A percentile compares a stretch with the other conserved stretches of the same genome.
Evolutionary conservation across 2,329 filamentous ascomycete genomes (phyloP).

Genomic region (Dryadomyces quercivorus): DNA sequence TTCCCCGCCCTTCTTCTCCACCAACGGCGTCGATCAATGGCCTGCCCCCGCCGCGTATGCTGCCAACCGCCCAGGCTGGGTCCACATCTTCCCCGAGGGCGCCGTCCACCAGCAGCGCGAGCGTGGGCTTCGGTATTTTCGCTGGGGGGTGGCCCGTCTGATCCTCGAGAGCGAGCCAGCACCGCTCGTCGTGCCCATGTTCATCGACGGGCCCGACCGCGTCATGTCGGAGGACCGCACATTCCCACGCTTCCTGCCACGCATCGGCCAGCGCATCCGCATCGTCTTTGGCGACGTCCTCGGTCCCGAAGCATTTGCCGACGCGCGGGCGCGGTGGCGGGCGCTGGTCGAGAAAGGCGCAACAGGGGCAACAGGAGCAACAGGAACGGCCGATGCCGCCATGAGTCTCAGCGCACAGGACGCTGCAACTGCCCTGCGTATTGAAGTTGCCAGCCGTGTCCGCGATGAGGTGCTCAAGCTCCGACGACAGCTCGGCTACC

Average conservation of each 20-base stretch:
- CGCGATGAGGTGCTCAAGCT: constrained; percentile 72
- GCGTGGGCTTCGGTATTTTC: constrained; percentile 85
- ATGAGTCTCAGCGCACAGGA: not conserved
- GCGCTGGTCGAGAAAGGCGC: constrained; percentile 31
- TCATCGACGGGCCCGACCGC: constrained; percentile 78
- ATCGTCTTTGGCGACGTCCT: constrained; percentile 71
- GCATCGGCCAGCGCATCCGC: constrained; percentile 55
- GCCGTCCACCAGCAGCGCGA: constrained; percentile 79
- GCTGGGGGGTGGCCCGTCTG: constrained; percentile 87
- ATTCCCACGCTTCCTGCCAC: constrained; percentile 72
- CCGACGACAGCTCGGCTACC: constrained; percentile 56
- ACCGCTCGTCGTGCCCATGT: constrained; percentile 86
- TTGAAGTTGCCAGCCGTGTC: constrained; percentile 69
- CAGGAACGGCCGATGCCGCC: constrained; percentile 36
- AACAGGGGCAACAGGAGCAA: no score
- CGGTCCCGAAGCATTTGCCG: constrained; percentile 66
- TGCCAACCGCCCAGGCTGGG: constrained; percentile 63
- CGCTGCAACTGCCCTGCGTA: constrained; percentile 35
- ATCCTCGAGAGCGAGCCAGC: constrained; percentile 78
- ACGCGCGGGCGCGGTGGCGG: constrained; percentile 63
- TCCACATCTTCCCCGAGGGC: constrained; percentile 94
- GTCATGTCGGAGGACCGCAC: constrained; percentile 76
- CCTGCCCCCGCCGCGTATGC: constrained; percentile 60
- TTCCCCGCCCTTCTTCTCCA: constrained; percentile 48
- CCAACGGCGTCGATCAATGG: constrained; percentile 53